Conservation (phyloP, 768 basidiomycete genomes). For the Dendrothele bispora region DNA sequence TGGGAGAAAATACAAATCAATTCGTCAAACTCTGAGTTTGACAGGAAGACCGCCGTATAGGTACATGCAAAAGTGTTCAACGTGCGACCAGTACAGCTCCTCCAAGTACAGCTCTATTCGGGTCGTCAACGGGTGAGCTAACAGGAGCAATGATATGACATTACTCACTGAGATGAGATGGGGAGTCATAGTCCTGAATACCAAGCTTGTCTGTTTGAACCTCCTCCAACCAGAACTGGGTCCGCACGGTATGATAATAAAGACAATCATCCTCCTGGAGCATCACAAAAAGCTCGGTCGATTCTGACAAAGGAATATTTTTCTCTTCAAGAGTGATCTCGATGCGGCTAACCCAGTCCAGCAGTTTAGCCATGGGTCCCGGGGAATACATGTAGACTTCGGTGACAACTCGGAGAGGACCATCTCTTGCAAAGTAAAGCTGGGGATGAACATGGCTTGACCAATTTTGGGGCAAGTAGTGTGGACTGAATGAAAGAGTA, state of each 20-base stretch:
- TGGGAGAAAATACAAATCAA: conserved; percentile 56
- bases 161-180: conserved; percentile 52
- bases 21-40: conserved; percentile 41
- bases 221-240: conserved; percentile 56
- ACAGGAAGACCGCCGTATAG: conserved; percentile 31
- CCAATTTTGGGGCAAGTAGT: conserved; percentile 52
- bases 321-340: conserved; percentile 27
- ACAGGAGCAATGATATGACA: background rate
- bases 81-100: conserved; percentile 60
- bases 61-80: conserved; percentile 66
- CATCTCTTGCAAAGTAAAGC: conserved; percentile 44
- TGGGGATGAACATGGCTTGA: conserved; percentile 50
- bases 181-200: conserved; percentile 44
- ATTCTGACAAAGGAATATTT: conserved; percentile 31
- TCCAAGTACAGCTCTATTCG: conserved; percentile 43
- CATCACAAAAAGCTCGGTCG: conserved; percentile 55
- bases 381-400: conserved; percentile 49
- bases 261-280: conserved; percentile 43
- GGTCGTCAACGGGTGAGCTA: background rate
- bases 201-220: conserved; percentile 41
- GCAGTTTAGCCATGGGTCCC: conserved; percentile 33
- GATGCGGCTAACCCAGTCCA: conserved; percentile 35
- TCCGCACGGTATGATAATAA: conserved; percentile 53
- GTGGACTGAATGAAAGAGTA: conserved; percentile 29
- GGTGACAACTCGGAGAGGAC: conserved; percentile 46